Evolutionary conservation across 148 eudicot species (phyloP), one percentile per base, ranked within the genome.

Genomic region (Amaranthus palmeri): DNA sequence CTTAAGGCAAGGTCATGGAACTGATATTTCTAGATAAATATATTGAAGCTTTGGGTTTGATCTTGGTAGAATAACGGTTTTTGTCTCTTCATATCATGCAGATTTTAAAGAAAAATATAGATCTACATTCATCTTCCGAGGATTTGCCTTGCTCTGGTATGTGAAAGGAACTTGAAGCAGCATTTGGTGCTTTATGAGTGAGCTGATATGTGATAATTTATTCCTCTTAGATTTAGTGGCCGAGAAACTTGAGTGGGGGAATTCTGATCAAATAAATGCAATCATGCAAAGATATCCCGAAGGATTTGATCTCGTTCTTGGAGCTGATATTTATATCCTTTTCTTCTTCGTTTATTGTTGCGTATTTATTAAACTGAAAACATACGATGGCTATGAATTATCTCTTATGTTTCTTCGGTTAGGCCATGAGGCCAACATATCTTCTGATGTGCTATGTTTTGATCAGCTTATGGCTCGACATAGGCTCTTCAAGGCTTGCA

Each of bases 291-390:
- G 69, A 63, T 83, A 89, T 79, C 85, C 85, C 17, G 62, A 71
- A 81, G 98, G 96, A 78, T 93, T 93, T 79, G 96, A 93, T 81
- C 83, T 93, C 17, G 70, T 93, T 81, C 97, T 93, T 78, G 98
- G 98, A 40, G 98, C 98, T 84, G 98, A 93, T 78, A 93, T 93
- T 55, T 93, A 93, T 93, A 93, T 91, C 98, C 96, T 84, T 8
- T 36, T 70, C 61, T 40, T 15, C 17, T 7, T 25, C 43, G 12
- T 10, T 17, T n/a, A 46, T 47, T 11, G 57, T 70, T 51, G n/a
- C 52, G 0, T 40, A 50, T 47, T 9, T 43, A 6, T 12, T 15
- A 25, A 4, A 41, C 61, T 36, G 7, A 51, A 6, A 15, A 49
- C 60, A 52, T 72, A 68, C 59, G 41, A 14, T 4, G 40, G 8